These are phyloP conservation scores for Candida pseudofarinosa DNA, from an alignment of 805 yeast species.

Conservation along the genomic window DNA sequence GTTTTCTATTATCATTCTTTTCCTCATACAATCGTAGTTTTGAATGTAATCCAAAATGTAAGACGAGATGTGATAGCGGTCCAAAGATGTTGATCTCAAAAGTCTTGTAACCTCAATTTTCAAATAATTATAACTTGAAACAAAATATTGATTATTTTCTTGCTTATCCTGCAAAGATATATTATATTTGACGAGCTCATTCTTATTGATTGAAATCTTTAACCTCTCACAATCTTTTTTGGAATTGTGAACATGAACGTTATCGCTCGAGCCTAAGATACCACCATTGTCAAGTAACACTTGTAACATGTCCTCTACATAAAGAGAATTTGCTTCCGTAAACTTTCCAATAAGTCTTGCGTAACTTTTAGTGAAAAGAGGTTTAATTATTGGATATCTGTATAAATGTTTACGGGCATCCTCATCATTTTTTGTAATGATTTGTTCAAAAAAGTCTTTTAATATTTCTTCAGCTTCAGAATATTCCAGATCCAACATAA, in stretches of 20 bases:
- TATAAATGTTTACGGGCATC: conserved; percentile 27
- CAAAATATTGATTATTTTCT: conserved; percentile 52
- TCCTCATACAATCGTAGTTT: conserved; percentile 64
- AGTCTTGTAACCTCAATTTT: conserved; percentile 41
- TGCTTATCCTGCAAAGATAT: conserved; percentile 61
- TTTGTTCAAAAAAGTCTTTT: conserved; percentile 26
- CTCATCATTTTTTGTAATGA: conserved; percentile 33
- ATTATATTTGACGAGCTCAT: conserved; percentile 47
- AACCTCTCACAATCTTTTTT: conserved; percentile 33
- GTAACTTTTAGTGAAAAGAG: conserved; percentile 22
- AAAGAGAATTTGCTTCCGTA: conserved; percentile 14
- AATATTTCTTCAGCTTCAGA: conserved; percentile 13
- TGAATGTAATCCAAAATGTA: conserved; percentile 68
- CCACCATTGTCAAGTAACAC: conserved; percentile 37
- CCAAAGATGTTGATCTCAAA: conserved; percentile 11
- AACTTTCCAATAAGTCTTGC: conserved; percentile 18
- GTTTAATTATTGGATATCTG: conserved; percentile 26
- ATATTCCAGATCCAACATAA: conserved; percentile 15
- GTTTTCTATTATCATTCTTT: conserved; percentile 53
- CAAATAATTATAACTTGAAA: conserved; percentile 44
- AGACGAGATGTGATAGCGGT: conserved; percentile 7
- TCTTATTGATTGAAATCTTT: conserved; percentile 30
- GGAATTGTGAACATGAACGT: conserved; percentile 30
- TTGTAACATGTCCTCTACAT: conserved; percentile 27
- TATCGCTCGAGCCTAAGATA: conserved; percentile 25